These are phyloP conservation scores for Suillus decipiens DNA, from an alignment of 768 basidiomycete species.

Conservation along the genomic window DNA sequence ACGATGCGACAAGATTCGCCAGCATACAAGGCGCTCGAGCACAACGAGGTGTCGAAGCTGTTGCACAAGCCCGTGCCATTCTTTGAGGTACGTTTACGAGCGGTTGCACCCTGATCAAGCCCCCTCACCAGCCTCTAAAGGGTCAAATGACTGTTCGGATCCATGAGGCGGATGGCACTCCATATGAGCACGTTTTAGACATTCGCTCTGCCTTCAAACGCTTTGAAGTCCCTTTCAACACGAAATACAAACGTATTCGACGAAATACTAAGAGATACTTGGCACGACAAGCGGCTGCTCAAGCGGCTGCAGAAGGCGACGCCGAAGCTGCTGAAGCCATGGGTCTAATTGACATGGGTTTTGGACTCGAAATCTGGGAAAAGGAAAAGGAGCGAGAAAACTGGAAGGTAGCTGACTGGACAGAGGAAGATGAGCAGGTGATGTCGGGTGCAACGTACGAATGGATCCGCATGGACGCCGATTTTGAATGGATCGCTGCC, in stretches of 20 bases:
- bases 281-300: conserved; percentile 88
- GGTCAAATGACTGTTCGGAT: conserved; percentile 99
- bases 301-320: conserved; percentile 91
- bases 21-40: conserved; percentile 65
- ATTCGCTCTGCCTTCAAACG: conserved; percentile 85
- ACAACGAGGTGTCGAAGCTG: conserved; percentile 66
- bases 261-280: conserved; percentile 95
- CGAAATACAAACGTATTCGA: conserved; percentile 95
- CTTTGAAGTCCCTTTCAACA: conserved; percentile 98
- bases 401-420: conserved; percentile 98
- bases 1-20: conserved; percentile 89
- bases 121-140: conserved; percentile 35
- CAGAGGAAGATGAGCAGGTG: conserved; percentile 89
- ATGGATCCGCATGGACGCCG: conserved; percentile 99
- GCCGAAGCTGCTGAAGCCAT: conserved; percentile 91
- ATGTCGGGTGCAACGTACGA: conserved; percentile 98
- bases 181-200: conserved; percentile 97
- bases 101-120: conserved; percentile 3
- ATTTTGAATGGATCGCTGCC: conserved; percentile 98
- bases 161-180: conserved; percentile 98
- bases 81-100: conserved; percentile 68
- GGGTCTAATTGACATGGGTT: conserved; percentile 92
- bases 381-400: conserved; percentile 89
- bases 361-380: conserved; percentile 94
- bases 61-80: conserved; percentile 81